Conservation (phyloP, 768 basidiomycete genomes). For the Termitomyces heimii region DNA sequence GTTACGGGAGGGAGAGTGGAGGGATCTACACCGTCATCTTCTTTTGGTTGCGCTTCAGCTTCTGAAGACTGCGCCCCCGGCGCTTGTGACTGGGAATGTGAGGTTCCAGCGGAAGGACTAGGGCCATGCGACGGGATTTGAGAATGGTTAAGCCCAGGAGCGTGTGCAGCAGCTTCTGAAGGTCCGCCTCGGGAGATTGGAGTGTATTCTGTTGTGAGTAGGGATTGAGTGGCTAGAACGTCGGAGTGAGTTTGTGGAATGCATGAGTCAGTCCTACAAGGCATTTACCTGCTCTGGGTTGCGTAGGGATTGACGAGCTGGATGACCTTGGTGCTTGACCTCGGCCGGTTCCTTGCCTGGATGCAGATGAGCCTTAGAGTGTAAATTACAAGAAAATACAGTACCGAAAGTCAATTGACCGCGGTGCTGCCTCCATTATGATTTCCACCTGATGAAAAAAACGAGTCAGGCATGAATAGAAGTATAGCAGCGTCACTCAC, state of each 20-base stretch:
- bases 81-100: slow-evolving; percentile 10
- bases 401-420: slow-evolving; percentile 73
- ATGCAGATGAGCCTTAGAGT: not conserved
- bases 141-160: not conserved
- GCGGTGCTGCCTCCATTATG: slow-evolving; percentile 75
- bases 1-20: slow-evolving; percentile 57
- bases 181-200: slow-evolving; percentile 60
- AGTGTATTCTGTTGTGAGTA: slow-evolving; percentile 80
- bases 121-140: not conserved
- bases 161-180: slow-evolving; percentile 8
- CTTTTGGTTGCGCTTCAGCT: slow-evolving; percentile 7
- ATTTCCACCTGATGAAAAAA: slow-evolving; percentile 74
- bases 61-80: slow-evolving; percentile 7
- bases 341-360: slow-evolving; percentile 30
- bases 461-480: not conserved
- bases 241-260: not conserved
- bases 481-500: slow-evolving; percentile 15
- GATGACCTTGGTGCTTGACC: slow-evolving; percentile 24
- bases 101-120: not conserved
- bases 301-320: slow-evolving; percentile 23
- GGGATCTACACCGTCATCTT: slow-evolving; percentile 55
- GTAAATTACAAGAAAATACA: slow-evolving; percentile 7
- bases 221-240: slow-evolving; percentile 38
- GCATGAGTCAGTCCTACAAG: not conserved
- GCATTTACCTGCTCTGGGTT: slow-evolving; percentile 27